Percentiles rank a stretch among this genome's conserved stretches.
Evolutionary conservation across 2,329 filamentous ascomycete genomes (phyloP).

Genomic region (Diplodia intermedia): DNA sequence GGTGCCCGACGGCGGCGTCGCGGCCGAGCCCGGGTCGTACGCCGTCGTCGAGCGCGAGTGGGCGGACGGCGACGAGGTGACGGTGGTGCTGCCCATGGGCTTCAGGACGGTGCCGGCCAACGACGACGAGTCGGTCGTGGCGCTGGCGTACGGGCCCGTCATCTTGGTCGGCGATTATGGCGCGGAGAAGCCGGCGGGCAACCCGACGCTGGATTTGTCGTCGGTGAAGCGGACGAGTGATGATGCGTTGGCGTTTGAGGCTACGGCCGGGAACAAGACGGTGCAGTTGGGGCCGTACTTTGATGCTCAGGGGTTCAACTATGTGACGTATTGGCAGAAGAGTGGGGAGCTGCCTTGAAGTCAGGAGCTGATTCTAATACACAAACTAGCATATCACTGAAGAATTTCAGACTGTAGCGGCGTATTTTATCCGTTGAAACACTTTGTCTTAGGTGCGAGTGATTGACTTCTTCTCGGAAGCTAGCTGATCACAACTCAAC

Average conservation of each 20-base stretch:
- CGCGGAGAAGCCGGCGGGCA: slow-evolving; percentile 28
- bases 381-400: too few species aligned
- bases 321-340: slow-evolving; percentile 40
- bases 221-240: slow-evolving; percentile 35
- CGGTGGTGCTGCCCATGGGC: slow-evolving; percentile 56
- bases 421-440: too few species aligned
- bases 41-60: slow-evolving; percentile 52
- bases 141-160: slow-evolving; percentile 57
- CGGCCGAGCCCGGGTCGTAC: slow-evolving; percentile 50
- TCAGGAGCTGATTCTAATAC: background rate
- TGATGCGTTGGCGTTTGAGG: slow-evolving; percentile 36
- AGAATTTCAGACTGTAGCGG: too few species aligned
- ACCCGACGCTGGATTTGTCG: slow-evolving; percentile 36
- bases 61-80: slow-evolving; percentile 54
- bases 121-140: slow-evolving; percentile 54
- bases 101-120: slow-evolving; percentile 56
- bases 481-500: background rate
- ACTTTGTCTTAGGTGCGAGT: too few species aligned
- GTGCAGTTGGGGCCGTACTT: slow-evolving; percentile 39
- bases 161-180: slow-evolving; percentile 58
- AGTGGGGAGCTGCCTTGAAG: slow-evolving; percentile 29
- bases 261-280: slow-evolving; percentile 35
- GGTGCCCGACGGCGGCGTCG: slow-evolving; percentile 35
- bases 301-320: slow-evolving; percentile 41
- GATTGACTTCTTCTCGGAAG: too few species aligned